phyloP scores from a whole-genome alignment of 106 monocot genomes.

The Dioscorea alata region DNA sequence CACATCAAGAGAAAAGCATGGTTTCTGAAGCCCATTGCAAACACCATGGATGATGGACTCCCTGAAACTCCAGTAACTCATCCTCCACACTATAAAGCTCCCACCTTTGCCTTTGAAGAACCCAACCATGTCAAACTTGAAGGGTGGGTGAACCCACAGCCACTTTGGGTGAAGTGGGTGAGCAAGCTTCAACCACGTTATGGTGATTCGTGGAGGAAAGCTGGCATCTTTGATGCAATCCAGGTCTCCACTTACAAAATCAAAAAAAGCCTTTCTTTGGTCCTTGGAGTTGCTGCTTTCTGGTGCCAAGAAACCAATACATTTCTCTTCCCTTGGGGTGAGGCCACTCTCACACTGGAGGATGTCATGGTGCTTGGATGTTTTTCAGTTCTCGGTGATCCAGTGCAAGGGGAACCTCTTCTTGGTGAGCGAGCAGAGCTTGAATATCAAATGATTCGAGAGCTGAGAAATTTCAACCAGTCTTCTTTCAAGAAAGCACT shows the following conservation, averaged over 20 bases:
- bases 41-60: conserved; percentile 1
- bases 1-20: conserved; percentile 41
- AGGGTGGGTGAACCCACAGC: conserved; percentile 44
- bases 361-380: conserved; percentile 65
- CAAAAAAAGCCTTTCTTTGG: conserved; percentile 25
- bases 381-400: conserved; percentile 45
- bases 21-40: conserved; percentile 38
- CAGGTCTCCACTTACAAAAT: conserved; percentile 46
- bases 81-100: conserved; percentile 1
- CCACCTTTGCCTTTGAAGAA: conserved; percentile 1
- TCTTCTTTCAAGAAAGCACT: conserved; percentile 57
- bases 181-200: conserved; percentile 40
- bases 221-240: conserved; percentile 56
- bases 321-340: conserved; percentile 75
- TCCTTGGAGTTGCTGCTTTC: conserved; percentile 28
- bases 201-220: conserved; percentile 42
- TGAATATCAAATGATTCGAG: conserved; percentile 24
- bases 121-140: conserved; percentile 31
- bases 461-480: conserved; percentile 40
- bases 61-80: conserved; percentile 11
- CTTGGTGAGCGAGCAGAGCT: conserved; percentile 24
- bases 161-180: conserved; percentile 58
- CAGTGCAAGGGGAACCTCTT: conserved; percentile 19
- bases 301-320: conserved; percentile 66
- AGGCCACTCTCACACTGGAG: conserved; percentile 65